Base-by-base conservation (phyloP, 371 early-diverging fungal genomes). In the Amoeboaphelidium protococcarum region DNA sequence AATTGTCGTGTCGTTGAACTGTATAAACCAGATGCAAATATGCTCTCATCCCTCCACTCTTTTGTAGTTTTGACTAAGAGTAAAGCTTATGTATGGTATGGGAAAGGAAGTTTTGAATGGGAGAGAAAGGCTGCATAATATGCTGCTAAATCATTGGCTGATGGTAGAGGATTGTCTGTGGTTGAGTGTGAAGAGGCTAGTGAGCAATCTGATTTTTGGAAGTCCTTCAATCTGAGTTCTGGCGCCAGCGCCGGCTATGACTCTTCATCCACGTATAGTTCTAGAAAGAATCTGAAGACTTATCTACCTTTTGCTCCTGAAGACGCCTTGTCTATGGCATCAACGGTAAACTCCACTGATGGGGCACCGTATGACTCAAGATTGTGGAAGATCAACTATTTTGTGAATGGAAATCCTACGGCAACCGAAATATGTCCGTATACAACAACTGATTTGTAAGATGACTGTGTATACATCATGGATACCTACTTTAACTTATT, bases 401-500 rank as follows among this genome's bases (percentile, higher is more conserved):
- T 31, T 16, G 6, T 31, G 37, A 31, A 31, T 31, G 37, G 37
- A 31, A 31, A 31, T 31, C 37, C 37, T 31, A 31, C 37, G 16
- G 37, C 37, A 31, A 31, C 37, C 16, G 55, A 58, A 47, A 42
- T 59, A 10, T 31, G 45, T 6, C 56, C 57, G 13, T 62, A 51
- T 52, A 46, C 55, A 10, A 54, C 52, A 26, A 24, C 16, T 20
- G 62, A 62, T 41, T 52, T 62, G 25, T n/a, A 51, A 1, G 37
- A 44, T 21, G 44, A 37, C 31, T 31, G 44, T 19, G 52, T 59
- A 1, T 62, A 44, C 49, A 47, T 62, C 22, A 47, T 62, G 6
- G 62, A 62, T 54, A 59, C 59, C 4, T 59, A 55, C 41, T 59
- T 58, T 44, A 54, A 56, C 26, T 26, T 59, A 2, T 62, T 48